Conservation (phyloP, 345 rosid species). For the Eucalyptus victrix region DNA sequence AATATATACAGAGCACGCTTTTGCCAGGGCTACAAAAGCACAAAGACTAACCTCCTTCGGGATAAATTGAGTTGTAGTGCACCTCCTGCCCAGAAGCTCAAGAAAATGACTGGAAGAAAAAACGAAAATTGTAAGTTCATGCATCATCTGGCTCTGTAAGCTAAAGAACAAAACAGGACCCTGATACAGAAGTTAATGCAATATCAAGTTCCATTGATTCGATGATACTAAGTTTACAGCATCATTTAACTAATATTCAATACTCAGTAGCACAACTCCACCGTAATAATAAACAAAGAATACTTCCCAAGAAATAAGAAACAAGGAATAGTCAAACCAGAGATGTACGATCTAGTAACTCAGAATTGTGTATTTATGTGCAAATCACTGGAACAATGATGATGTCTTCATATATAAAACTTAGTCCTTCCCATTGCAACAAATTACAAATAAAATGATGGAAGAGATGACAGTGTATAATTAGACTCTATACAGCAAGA, state of each 20-base stretch:
- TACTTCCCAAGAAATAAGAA: neutral
- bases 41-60: slow-evolving; percentile 49
- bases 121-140: neutral
- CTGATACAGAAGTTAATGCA: neutral
- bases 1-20: neutral
- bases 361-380: neutral
- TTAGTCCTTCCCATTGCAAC: neutral
- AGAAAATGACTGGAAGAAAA: slow-evolving; percentile 53
- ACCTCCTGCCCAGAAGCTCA: slow-evolving; percentile 99
- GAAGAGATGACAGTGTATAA: neutral
- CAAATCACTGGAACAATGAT: neutral
- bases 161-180: neutral
- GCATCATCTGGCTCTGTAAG: neutral
- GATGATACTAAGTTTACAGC: neutral
- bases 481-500: neutral
- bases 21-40: neutral
- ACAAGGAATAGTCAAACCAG: neutral
- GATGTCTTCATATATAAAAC: neutral
- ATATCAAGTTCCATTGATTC: neutral
- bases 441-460: neutral
- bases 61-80: slow-evolving; percentile 91
- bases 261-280: neutral
- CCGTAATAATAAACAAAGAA: neutral
- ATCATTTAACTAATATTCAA: neutral
- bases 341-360: neutral